Conservation (phyloP, 805 yeast genomes). For the Komagataella ulmi region DNA sequence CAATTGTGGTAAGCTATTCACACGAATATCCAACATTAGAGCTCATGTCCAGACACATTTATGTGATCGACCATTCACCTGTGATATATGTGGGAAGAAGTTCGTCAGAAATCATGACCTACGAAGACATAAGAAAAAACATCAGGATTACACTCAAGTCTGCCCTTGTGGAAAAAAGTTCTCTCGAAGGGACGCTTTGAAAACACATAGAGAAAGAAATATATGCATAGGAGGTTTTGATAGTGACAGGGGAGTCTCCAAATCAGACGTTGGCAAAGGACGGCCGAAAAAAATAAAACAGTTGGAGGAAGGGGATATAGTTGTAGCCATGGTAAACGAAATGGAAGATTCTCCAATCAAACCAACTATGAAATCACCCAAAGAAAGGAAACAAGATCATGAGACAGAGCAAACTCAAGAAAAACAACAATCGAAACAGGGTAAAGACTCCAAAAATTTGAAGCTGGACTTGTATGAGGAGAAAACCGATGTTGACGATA, state of each 20-base stretch:
- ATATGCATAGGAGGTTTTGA: conserved; percentile 70
- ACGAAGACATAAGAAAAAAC: conserved; percentile 81
- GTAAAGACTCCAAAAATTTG: not conserved
- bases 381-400: not conserved
- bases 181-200: conserved; percentile 79
- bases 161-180: conserved; percentile 95
- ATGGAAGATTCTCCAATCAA: not conserved
- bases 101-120: conserved; percentile 95
- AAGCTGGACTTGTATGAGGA: not conserved
- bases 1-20: conserved; percentile 71
- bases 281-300: not conserved
- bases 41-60: conserved; percentile 96
- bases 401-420: not conserved
- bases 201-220: conserved; percentile 64
- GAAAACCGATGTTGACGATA: not conserved
- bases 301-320: not conserved
- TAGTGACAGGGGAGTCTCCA: conserved; percentile 13
- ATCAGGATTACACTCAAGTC: conserved; percentile 51
- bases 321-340: not conserved
- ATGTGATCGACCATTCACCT: conserved; percentile 83
- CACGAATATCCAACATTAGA: conserved; percentile 81
- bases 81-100: conserved; percentile 65
- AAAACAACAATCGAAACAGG: not conserved
- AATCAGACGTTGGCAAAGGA: not conserved
- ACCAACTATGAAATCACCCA: not conserved